Conservation (phyloP, 345 rosid species). For the Eucalyptus paniculata region DNA sequence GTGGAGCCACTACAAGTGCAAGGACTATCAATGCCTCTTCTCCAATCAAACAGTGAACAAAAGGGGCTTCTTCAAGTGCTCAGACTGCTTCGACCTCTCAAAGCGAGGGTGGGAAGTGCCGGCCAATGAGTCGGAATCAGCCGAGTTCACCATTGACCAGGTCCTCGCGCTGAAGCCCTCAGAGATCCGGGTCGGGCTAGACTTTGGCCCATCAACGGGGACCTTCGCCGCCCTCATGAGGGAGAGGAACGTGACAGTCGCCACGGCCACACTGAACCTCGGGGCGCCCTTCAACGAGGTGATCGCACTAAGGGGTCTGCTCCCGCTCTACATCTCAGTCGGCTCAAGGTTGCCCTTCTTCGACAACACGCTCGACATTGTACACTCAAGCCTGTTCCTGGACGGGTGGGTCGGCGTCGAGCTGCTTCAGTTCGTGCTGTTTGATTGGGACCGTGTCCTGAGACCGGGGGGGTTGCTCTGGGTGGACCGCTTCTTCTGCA, state of each 20-base stretch:
- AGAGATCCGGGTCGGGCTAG: slow-evolving; percentile 37
- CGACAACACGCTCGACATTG: slow-evolving; percentile 41
- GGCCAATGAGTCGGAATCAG: slow-evolving; percentile 12
- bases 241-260: slow-evolving; percentile 28
- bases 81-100: slow-evolving; percentile 35
- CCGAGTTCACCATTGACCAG: slow-evolving; percentile 41
- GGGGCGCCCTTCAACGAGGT: slow-evolving; percentile 48
- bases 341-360: slow-evolving; percentile 49
- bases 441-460: slow-evolving; percentile 40
- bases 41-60: slow-evolving; percentile 7
- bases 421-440: slow-evolving; percentile 28
- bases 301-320: slow-evolving; percentile 36
- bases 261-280: slow-evolving; percentile 26
- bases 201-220: slow-evolving; percentile 41
- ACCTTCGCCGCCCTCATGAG: slow-evolving; percentile 50
- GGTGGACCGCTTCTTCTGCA: slow-evolving; percentile 48
- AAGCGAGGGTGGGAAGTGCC: slow-evolving; percentile 26
- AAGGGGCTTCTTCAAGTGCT: slow-evolving; percentile 45
- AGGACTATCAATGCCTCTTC: slow-evolving; percentile 34
- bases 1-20: slow-evolving; percentile 49
- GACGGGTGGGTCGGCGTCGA: slow-evolving; percentile 42
- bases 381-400: slow-evolving; percentile 32
- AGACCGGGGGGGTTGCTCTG: slow-evolving; percentile 36
- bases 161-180: slow-evolving; percentile 30
- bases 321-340: slow-evolving; percentile 22